phyloP scores from a whole-genome alignment of 2,329 filamentous ascomycete species.

The Clonostachys sp. region DNA sequence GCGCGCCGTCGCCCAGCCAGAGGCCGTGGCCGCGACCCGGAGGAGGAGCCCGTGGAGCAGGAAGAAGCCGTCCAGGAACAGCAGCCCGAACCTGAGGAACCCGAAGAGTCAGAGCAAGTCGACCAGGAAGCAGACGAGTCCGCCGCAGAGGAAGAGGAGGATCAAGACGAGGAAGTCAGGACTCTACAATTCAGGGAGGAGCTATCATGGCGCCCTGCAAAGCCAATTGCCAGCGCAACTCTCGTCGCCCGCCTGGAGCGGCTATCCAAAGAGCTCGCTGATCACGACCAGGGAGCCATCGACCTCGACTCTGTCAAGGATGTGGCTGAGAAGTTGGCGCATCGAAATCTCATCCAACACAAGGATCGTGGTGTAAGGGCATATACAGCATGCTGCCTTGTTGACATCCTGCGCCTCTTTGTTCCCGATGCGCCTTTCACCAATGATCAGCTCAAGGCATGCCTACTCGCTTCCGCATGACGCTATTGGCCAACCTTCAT shows the following conservation, averaged over 20 bases:
- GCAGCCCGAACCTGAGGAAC: conserved; percentile 3
- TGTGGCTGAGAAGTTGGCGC: conserved; percentile 80
- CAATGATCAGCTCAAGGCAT: conserved; percentile 76
- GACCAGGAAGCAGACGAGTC: conserved; percentile 2
- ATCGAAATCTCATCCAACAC: conserved; percentile 77
- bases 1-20: neutral
- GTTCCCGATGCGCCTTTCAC: conserved; percentile 95
- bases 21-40: neutral
- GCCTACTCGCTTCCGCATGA: neutral
- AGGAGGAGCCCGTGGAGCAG: conserved; percentile 4
- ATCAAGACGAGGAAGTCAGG: conserved; percentile 14
- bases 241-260: conserved; percentile 76
- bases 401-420: conserved; percentile 88
- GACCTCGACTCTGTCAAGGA: conserved; percentile 78
- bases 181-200: conserved; percentile 77
- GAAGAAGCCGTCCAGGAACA: conserved; percentile 7
- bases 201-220: conserved; percentile 87
- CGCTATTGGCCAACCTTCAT: neutral
- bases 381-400: conserved; percentile 81
- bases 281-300: conserved; percentile 82
- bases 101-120: conserved; percentile 5
- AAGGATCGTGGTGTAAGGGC: conserved; percentile 93
- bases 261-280: conserved; percentile 76
- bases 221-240: conserved; percentile 78
- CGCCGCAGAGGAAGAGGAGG: conserved; percentile 3